Evolutionary conservation across 306 rosid genomes (phyloP), one percentile per base, ranked within the genome.

Genomic region (Prinsepia uniflora): DNA sequence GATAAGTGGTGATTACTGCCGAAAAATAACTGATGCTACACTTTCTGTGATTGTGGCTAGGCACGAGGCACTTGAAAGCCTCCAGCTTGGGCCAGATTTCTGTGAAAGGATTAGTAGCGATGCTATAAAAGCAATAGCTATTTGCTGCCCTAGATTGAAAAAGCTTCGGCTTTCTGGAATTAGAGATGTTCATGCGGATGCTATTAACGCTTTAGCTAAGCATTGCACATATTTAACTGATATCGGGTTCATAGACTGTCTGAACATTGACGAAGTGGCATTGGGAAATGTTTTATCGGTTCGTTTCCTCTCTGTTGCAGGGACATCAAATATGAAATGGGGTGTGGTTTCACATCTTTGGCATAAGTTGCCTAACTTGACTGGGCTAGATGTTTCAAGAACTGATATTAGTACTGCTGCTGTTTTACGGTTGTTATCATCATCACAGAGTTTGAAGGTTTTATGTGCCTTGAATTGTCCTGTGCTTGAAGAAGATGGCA

Each of bases 1-100:
- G 75, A 71, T 95, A 83, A 91, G 96, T 58, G 99, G 96, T 3
- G 99, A 95, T 63, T 88, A 91, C 79, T 95, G 99, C 79, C 87
- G 99, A 81, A 95, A 95, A 84, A 86, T 95, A 74, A 82, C 91
- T 19, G 99, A 95, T 84, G 99, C 99, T 12, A 87, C 99, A n/a
- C 97, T 95, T 76, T 85, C 99, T 1, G 91, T 90, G 62, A 86
- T 95, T 74, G 96, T 83, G 65, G 99, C 99, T 39, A 89, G 99
- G 64, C 99, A 95, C 5, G 96, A 95, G 85, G 83, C 81, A 72
- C 99, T 95, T 72, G 96, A 95, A 83, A 88, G 96, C 78, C 96
- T 95, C 76, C 96, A 86, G 84, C 99, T 95, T 78, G 99, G 97
- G 74, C 97, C 99, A 8, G 99, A 95, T 88, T 95, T 91, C 83